Base-by-base conservation (phyloP, 2,329 filamentous ascomycete species). In the Aspergillus nomiae region DNA sequence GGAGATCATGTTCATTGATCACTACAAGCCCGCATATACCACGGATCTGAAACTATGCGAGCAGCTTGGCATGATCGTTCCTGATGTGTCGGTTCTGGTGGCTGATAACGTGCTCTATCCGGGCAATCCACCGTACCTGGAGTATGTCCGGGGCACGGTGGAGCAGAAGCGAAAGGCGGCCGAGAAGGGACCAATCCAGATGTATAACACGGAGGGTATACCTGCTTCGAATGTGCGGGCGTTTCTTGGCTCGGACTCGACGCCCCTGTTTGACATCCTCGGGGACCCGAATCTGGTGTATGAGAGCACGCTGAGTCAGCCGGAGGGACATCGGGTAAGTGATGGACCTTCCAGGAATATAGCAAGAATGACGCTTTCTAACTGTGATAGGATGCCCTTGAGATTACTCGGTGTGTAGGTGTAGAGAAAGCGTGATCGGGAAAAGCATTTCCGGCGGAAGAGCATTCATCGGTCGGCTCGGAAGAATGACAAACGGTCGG, bases 31-130 rank as follows among this genome's bases (percentile, higher is more conserved):
- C 0, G 86, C 88, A 0, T 95, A 94, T 74, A 86, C 85, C 0
- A 84, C 86, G 0, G 92, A 95, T 70, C 77, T 94, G 64, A 92
- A 92, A 78, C 83, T 93, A 0, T 92, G 89, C 73, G 92, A 95
- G 78, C 83, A 90, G 45, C 79, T 94, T 6, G 84, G 83, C 0
- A 74, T 94, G 41, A 81, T 95, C 3, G 81, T 80, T 0, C 82
- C 84, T 0, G 36, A 57, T n/a, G 90, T 90, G 0, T 72, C 73
- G 6, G 66, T 79, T 6, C 63, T 82, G 8, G 74, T 78, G 3
- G 81, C 81, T 2, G 81, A 83, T 65, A 83, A 83, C 65, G 78
- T 81, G 32, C 67, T 81, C 28, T 65, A 69, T 12, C 81, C 80
- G 1, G 81, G 81, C 2, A 81, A 80, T 51, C 81, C 81, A 14